phyloP scores from a whole-genome alignment of 2,329 filamentous ascomycete species.

The Massarina eburnea region DNA sequence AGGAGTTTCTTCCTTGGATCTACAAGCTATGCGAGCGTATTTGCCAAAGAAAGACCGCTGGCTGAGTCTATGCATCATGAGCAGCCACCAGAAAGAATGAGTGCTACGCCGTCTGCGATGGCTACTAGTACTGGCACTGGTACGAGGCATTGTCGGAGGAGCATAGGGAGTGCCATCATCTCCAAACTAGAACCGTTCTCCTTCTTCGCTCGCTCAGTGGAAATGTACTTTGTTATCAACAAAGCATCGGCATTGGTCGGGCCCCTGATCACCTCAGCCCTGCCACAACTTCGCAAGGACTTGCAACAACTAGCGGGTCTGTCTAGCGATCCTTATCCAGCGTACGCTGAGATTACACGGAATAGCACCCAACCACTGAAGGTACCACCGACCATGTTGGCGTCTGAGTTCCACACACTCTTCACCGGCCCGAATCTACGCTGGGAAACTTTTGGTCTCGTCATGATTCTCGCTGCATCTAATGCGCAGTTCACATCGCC shows the following conservation, averaged over 20 bases:
- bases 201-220: conserved; percentile 30
- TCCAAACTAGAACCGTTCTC: conserved; percentile 31
- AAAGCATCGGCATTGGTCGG: conserved; percentile 29
- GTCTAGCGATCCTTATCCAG: conserved; percentile 18
- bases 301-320: conserved; percentile 24
- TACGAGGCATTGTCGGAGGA: conserved; percentile 32
- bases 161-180: conserved; percentile 29
- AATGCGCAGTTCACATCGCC: conserved; percentile 35
- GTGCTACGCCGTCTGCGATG: conserved; percentile 20
- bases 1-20: conserved; percentile 39
- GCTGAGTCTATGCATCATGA: conserved; percentile 34
- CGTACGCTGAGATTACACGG: conserved; percentile 34
- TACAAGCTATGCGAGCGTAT: conserved; percentile 40
- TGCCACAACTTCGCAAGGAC: conserved; percentile 35
- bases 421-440: conserved; percentile 38
- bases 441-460: conserved; percentile 38
- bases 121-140: conserved; percentile 17
- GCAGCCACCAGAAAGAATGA: conserved; percentile 28
- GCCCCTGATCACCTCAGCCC: conserved; percentile 31
- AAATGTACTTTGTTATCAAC: conserved; percentile 30
- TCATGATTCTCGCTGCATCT: conserved; percentile 29
- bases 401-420: conserved; percentile 36
- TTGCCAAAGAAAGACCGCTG: conserved; percentile 33
- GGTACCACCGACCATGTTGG: conserved; percentile 31
- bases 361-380: conserved; percentile 36